These are phyloP conservation scores for Blastobotrys elegans DNA, from an alignment of 1,139 yeast species.

Conservation along the genomic window DNA sequence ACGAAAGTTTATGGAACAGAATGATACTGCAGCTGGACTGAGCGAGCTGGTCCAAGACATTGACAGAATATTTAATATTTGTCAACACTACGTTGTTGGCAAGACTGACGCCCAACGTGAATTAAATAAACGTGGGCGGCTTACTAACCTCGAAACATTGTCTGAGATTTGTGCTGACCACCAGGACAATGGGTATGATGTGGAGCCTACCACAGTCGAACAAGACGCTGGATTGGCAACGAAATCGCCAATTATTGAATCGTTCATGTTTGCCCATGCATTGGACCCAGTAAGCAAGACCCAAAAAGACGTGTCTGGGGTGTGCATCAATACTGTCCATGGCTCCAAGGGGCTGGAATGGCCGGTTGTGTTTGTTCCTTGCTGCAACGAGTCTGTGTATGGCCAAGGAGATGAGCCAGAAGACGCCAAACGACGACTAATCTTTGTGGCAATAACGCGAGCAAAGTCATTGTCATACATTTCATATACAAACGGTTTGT, in stretches of 20 bases:
- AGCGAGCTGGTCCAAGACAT: too few species aligned
- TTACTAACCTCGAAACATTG: background rate
- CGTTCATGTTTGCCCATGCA: conserved; percentile 58
- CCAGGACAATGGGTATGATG: too few species aligned
- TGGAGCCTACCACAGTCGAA: too few species aligned
- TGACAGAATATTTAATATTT: too few species aligned
- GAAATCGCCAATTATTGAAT: too few species aligned
- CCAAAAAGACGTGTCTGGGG: conserved; percentile 22
- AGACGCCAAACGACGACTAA: conserved; percentile 75
- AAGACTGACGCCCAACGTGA: background rate
- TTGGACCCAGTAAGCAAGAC: conserved; percentile 38
- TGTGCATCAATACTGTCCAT: conserved; percentile 71
- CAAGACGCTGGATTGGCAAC: too few species aligned
- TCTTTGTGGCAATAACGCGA: conserved; percentile 85
- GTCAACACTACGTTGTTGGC: background rate
- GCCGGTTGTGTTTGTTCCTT: conserved; percentile 76
- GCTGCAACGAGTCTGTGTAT: conserved; percentile 35
- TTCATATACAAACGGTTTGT: too few species aligned
- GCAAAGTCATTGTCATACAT: conserved; percentile 51
- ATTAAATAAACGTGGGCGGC: background rate
- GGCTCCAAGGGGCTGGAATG: conserved; percentile 93
- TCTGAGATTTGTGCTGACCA: too few species aligned
- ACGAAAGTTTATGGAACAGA: too few species aligned
- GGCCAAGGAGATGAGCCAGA: conserved; percentile 28
- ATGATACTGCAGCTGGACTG: too few species aligned